Conservation (phyloP, 2,329 filamentous ascomycete genomes). For the Phaeosphaeriaceae sp. region DNA sequence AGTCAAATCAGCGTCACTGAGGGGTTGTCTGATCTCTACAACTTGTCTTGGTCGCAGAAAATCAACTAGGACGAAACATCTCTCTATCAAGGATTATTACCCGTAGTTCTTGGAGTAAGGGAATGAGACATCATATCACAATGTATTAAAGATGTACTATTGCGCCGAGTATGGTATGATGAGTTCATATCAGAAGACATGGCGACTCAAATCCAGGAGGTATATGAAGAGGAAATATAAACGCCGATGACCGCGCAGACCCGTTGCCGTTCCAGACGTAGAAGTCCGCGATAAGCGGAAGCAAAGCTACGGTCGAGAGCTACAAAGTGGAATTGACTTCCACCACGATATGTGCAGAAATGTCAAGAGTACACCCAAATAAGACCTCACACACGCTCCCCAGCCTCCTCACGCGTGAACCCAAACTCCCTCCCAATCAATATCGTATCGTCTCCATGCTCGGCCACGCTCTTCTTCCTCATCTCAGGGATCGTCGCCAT, state of each 20-base stretch:
- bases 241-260: neutral
- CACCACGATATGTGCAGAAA: no score
- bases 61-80: no score
- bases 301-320: no score
- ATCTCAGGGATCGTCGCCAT: constrained; percentile 7
- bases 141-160: neutral
- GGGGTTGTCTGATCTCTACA: no score
- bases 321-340: no score
- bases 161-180: neutral
- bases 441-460: constrained; percentile 20
- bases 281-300: neutral
- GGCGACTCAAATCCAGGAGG: neutral
- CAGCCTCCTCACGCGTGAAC: constrained; percentile 20
- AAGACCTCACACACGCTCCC: constrained; percentile 9
- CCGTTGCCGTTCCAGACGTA: neutral
- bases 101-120: no score
- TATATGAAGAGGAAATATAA: neutral
- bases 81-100: no score
- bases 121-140: no score
- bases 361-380: no score
- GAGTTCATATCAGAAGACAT: neutral
- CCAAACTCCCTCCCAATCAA: constrained; percentile 31
- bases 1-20: no score
- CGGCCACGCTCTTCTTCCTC: constrained; percentile 6
- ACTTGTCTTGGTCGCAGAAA: no score